Evolutionary conservation across 2,329 filamentous ascomycete genomes (phyloP).

Genomic region (Cyphellophora attinorum): DNA sequence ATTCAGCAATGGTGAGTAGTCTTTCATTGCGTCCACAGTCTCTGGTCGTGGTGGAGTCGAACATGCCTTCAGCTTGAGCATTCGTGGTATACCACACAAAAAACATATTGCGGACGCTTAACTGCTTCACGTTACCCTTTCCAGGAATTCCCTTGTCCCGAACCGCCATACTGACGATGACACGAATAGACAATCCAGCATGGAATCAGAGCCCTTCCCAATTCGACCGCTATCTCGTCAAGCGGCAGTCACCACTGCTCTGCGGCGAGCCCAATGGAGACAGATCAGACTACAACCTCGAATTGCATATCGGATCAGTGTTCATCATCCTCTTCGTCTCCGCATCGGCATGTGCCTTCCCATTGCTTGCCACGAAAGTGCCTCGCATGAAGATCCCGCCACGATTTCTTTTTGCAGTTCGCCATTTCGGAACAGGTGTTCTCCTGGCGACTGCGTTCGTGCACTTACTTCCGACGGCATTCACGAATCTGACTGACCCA

Average conservation of each 20-base stretch:
- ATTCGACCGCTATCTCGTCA: background rate
- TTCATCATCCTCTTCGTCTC: conserved; percentile 50
- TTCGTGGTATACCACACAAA: too few relatives aligned
- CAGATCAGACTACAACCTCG: conserved; percentile 1
- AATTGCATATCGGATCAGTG: background rate
- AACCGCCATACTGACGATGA: background rate
- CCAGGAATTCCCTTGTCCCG: background rate
- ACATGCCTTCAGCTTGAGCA: too few relatives aligned
- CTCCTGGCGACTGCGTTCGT: conserved; percentile 50
- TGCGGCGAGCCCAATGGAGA: background rate
- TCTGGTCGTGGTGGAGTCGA: too few relatives aligned
- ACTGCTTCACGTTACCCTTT: too few relatives aligned
- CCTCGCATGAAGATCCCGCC: conserved; percentile 51
- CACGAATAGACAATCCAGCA: background rate
- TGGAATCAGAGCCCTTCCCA: background rate
- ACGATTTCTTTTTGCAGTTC: conserved; percentile 48
- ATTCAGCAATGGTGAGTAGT: background rate
- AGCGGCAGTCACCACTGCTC: background rate
- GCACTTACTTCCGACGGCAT: conserved; percentile 54
- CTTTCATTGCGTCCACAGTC: too few relatives aligned
- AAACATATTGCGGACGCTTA: too few relatives aligned
- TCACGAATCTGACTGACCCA: conserved; percentile 50
- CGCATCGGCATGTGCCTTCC: conserved; percentile 48
- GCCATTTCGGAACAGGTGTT: conserved; percentile 50
- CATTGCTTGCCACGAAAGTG: conserved; percentile 49